Percentiles rank a stretch among this genome's conserved stretches.
phyloP scores from a whole-genome alignment of 2,329 filamentous ascomycete genomes.

The Phoma sp. region DNA sequence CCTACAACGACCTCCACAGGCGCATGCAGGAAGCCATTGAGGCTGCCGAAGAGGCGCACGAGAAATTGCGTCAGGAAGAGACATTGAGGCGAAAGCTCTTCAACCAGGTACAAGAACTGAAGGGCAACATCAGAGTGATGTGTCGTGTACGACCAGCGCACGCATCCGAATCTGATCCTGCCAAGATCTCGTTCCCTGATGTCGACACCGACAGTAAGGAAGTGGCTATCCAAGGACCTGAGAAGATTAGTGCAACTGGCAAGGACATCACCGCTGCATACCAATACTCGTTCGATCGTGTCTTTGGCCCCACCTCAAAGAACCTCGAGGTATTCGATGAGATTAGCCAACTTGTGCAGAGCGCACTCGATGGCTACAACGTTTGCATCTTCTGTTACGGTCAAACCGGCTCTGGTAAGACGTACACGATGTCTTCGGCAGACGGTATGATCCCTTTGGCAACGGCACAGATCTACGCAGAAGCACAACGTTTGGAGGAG shows the following conservation, averaged over 20 bases:
- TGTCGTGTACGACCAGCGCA: conserved; percentile 86
- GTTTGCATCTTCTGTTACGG: conserved; percentile 99
- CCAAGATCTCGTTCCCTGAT: conserved; percentile 82
- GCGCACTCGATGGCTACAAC: conserved; percentile 95
- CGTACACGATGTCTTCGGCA: conserved; percentile 92
- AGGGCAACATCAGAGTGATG: conserved; percentile 98
- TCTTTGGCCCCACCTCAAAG: conserved; percentile 78
- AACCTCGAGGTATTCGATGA: conserved; percentile 94
- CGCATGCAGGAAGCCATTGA: conserved; percentile 79
- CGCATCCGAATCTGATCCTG: conserved; percentile 65
- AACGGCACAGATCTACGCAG: conserved; percentile 91
- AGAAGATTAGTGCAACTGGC: conserved; percentile 82
- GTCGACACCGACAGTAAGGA: conserved; percentile 82
- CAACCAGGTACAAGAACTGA: conserved; percentile 97
- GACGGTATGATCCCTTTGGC: conserved; percentile 97
- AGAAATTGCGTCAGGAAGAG: conserved; percentile 90
- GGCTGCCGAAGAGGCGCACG: conserved; percentile 72
- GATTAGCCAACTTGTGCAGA: conserved; percentile 96
- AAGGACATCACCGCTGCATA: conserved; percentile 79
- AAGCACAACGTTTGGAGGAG: conserved; percentile 80
- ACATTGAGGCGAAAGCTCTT: conserved; percentile 89
- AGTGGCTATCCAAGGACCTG: conserved; percentile 81
- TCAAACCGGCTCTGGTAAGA: conserved; percentile 97
- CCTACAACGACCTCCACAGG: conserved; percentile 81
- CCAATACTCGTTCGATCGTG: conserved; percentile 89